Evolutionary conservation across 805 yeast species (phyloP), one percentile per base, ranked within the genome.

Genomic region (Metschnikowia vanudenii): DNA sequence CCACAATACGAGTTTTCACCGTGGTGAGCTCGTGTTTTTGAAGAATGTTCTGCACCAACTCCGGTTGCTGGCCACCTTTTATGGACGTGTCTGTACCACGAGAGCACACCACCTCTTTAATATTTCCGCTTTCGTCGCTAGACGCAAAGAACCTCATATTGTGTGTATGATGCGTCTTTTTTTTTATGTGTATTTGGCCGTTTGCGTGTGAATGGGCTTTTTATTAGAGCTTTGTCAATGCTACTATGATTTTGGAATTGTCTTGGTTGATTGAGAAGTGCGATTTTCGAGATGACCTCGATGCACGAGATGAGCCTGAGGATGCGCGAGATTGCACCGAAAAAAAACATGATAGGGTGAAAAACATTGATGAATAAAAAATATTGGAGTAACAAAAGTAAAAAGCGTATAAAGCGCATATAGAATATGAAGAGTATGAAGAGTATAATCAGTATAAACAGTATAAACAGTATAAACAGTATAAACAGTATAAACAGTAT

Each of bases 31-130:
- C 53, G 17, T 68, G 68, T 22, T 57, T 62, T 8, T 55, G 55
- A 39, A 74, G 65, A 42, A 73, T 71, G 19, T 75, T 67, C 37
- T 67, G 72, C 11, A 84, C 71, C 17, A 78, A 66, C 41, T 71
- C 74, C 0, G 96, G 95, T 59, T 84, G 87, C 11, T 69, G 64
- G 0, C 85, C 84, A 29, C 78, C 77, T 58, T 84, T 81, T 35
- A 74, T 71, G 5, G 96, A 85, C 3, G 96, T 89, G 58, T 91
- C 95, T 0, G 92, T 84, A 0, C 91, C 92, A 42, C 75, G 68
- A 16, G 68, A 61, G 55, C 89, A 88, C 4, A 74, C 58, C 8
- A 88, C 68, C 59, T 83, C 89, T 54, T 84, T 85, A 44, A 84
- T 54, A 5, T 79, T 72, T 0, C 91, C 90, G 1, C 79, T 75